Percentiles rank a stretch among this genome's conserved stretches.
phyloP scores from a whole-genome alignment of 305 asterid genomes.

The Stenogyne calaminthoides region DNA sequence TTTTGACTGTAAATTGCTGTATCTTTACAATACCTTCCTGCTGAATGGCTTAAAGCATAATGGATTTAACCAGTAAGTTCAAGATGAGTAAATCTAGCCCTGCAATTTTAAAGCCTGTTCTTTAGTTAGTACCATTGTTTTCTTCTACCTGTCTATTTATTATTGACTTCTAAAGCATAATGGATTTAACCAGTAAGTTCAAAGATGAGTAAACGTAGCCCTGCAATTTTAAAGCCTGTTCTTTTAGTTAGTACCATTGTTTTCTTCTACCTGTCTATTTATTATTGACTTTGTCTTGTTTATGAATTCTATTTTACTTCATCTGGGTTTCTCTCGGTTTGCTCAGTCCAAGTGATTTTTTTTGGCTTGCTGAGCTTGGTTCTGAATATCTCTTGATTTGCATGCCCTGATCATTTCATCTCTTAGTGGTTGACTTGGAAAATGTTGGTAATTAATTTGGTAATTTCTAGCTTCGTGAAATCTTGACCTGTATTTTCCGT shows the following conservation, averaged over 20 bases:
- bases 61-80: not conserved
- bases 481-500: not conserved
- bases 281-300: not conserved
- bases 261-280: not conserved
- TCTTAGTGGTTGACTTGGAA: not conserved
- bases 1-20: not conserved
- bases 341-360: conserved; percentile 7
- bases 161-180: not conserved
- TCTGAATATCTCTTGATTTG: not conserved
- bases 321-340: conserved; percentile 17
- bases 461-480: not conserved
- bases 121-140: not conserved
- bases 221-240: not conserved
- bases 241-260: not conserved
- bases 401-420: conserved; percentile 6
- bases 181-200: not conserved
- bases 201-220: not conserved
- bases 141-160: not conserved
- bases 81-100: not conserved
- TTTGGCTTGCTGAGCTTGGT: conserved; percentile 12
- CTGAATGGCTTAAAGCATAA: not conserved
- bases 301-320: not conserved
- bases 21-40: not conserved
- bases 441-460: not conserved
- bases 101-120: not conserved